Evolutionary conservation across 331 rosid species (phyloP).

Genomic region (Rhamnella rubrinervis): DNA sequence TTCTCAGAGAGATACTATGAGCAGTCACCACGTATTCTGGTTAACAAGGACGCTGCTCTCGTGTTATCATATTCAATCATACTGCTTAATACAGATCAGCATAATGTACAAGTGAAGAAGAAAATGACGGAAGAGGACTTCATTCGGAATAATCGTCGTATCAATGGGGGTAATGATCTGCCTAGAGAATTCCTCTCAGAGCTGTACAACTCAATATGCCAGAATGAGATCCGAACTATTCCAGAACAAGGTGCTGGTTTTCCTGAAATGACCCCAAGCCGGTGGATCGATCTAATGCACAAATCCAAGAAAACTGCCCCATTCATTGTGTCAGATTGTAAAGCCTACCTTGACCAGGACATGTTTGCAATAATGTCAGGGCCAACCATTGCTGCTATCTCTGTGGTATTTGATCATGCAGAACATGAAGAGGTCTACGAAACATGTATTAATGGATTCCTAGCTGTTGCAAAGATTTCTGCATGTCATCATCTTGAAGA

Average conservation of each 20-base stretch:
- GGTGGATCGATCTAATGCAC: constrained; percentile 90
- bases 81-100: constrained; percentile 94
- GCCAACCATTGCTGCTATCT: constrained; percentile 92
- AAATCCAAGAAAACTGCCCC: constrained; percentile 78
- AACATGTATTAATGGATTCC: constrained; percentile 92
- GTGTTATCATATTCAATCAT: constrained; percentile 78
- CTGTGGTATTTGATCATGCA: constrained; percentile 92
- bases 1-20: constrained; percentile 97
- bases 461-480: constrained; percentile 89
- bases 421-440: constrained; percentile 86
- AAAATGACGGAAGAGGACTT: constrained; percentile 98
- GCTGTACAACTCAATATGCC: constrained; percentile 80
- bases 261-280: constrained; percentile 92
- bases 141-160: constrained; percentile 82
- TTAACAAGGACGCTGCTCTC: constrained; percentile 93
- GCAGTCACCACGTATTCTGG: constrained; percentile 79
- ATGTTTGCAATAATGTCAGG: constrained; percentile 96
- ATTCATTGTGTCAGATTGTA: constrained; percentile 79
- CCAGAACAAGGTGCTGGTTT: constrained; percentile 93
- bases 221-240: constrained; percentile 88
- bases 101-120: constrained; percentile 88
- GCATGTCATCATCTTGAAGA: constrained; percentile 93
- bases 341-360: constrained; percentile 83
- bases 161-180: constrained; percentile 87
- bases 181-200: constrained; percentile 79